These are phyloP conservation scores for Hericium rajendrae DNA, from an alignment of 768 basidiomycete genomes.

Conservation along the genomic window DNA sequence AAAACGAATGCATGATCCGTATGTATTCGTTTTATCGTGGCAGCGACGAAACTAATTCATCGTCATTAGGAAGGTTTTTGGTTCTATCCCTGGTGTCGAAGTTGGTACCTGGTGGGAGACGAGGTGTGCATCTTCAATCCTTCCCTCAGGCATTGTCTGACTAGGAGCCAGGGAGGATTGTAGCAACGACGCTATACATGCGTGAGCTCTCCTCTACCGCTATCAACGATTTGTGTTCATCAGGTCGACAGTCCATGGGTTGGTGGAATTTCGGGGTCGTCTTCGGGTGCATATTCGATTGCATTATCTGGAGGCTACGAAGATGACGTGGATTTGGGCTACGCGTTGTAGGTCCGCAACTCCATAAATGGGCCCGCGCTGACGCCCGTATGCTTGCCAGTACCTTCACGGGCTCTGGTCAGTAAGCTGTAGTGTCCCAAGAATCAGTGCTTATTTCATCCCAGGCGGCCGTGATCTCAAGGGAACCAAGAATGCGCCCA, in stretches of 20 bases:
- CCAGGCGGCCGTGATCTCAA: conserved; percentile 77
- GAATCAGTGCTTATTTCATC: background rate
- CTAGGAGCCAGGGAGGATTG: conserved; percentile 39
- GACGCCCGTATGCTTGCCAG: conserved; percentile 24
- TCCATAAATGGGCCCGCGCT: background rate
- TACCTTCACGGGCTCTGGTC: conserved; percentile 75
- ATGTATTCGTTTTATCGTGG: conserved; percentile 15
- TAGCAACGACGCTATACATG: conserved; percentile 73
- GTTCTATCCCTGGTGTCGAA: conserved; percentile 66
- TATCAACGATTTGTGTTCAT: background rate
- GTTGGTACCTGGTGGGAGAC: conserved; percentile 82
- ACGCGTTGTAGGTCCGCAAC: conserved; percentile 57
- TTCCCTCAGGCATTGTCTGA: background rate
- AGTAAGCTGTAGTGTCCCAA: background rate
- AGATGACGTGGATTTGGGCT: conserved; percentile 75
- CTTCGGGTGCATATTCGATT: conserved; percentile 71
- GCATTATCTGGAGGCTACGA: conserved; percentile 86
- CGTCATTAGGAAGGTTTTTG: conserved; percentile 58
- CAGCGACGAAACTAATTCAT: background rate
- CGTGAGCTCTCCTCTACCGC: conserved; percentile 38
- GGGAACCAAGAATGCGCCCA: conserved; percentile 73
- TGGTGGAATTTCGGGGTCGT: conserved; percentile 64
- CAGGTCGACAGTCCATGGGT: conserved; percentile 59
- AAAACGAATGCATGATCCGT: conserved; percentile 41
- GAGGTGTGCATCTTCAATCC: conserved; percentile 29